Evolutionary conservation across 2,329 filamentous ascomycete species (phyloP).

Genomic region (Spiromastix sp.): DNA sequence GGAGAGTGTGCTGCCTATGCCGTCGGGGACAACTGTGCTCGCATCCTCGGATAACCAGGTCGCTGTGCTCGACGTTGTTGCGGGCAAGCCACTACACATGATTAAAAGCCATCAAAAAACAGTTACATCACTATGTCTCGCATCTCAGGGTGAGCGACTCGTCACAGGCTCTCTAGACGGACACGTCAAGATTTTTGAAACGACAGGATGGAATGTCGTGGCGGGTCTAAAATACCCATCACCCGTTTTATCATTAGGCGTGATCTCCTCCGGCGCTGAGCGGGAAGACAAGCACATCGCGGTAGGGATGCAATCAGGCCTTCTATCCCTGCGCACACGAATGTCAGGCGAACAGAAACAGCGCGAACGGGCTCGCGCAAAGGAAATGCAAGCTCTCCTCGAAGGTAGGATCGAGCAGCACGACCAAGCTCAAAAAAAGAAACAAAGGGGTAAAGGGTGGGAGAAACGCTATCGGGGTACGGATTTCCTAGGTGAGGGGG

Average conservation of each 20-base stretch:
- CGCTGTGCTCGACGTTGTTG: slow-evolving; percentile 84
- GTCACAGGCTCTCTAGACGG: slow-evolving; percentile 86
- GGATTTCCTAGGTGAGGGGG: slow-evolving; percentile 73
- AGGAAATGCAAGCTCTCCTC: slow-evolving; percentile 74
- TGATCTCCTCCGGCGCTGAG: slow-evolving; percentile 57
- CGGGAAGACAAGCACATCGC: slow-evolving; percentile 84
- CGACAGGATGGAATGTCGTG: slow-evolving; percentile 90
- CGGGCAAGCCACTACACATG: slow-evolving; percentile 74
- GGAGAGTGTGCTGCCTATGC: slow-evolving; percentile 78
- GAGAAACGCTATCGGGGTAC: slow-evolving; percentile 57
- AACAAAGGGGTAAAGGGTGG: slow-evolving; percentile 47
- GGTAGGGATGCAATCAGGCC: slow-evolving; percentile 87
- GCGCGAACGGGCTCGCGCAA: slow-evolving; percentile 63
- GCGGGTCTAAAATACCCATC: slow-evolving; percentile 86
- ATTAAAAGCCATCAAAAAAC: slow-evolving; percentile 97
- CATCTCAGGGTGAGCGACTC: slow-evolving; percentile 68
- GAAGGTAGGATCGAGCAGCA: slow-evolving; percentile 68
- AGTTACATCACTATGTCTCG: slow-evolving; percentile 75
- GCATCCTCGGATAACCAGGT: slow-evolving; percentile 79
- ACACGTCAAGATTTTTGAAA: slow-evolving; percentile 95
- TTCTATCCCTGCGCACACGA: slow-evolving; percentile 85
- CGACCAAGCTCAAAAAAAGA: slow-evolving; percentile 61
- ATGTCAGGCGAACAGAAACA: slow-evolving; percentile 72
- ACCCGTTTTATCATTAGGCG: slow-evolving; percentile 73
- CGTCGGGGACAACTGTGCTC: slow-evolving; percentile 75